Percentiles rank a stretch among this genome's conserved stretches.
Evolutionary conservation across 164 flowering plant genomes (phyloP).

Genomic region (Kingdonia uniflora): DNA sequence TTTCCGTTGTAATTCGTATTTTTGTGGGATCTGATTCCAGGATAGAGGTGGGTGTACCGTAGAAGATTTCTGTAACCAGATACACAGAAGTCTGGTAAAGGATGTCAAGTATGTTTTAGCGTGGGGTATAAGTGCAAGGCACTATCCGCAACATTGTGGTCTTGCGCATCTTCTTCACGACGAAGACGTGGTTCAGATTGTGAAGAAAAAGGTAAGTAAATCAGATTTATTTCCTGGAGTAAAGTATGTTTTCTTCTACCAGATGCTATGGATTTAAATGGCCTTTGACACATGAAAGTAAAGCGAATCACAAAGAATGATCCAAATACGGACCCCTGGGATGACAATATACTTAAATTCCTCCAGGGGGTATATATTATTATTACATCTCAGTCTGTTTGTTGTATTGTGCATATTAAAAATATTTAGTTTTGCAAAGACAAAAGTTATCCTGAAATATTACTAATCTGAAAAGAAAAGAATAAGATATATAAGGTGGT

Average conservation of each 20-base stretch:
- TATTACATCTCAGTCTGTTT: background rate
- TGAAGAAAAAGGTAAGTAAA: slow-evolving; percentile 82
- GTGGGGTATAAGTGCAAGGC: slow-evolving; percentile 97
- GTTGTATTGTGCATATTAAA: too few species aligned
- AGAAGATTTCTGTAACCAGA: slow-evolving; percentile 92
- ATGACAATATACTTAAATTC: background rate
- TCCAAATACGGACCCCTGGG: too few species aligned
- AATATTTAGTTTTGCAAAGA: too few species aligned
- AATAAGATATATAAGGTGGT: too few species aligned
- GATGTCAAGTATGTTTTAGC: slow-evolving; percentile 91
- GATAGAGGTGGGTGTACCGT: slow-evolving; percentile 96
- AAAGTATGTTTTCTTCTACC: background rate
- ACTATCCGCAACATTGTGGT: slow-evolving; percentile 97
- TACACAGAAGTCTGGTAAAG: slow-evolving; percentile 82
- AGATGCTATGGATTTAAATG: too few species aligned
- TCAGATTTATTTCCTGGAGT: background rate
- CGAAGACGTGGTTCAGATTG: slow-evolving; percentile 98
- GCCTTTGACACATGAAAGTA: too few species aligned
- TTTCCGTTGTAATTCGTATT: background rate
- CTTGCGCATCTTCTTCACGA: slow-evolving; percentile 75
- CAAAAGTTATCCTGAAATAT: too few species aligned
- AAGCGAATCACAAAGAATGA: too few species aligned
- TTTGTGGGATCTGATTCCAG: slow-evolving; percentile 24
- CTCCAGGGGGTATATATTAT: background rate
- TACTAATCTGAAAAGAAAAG: too few species aligned